Evolutionary conservation across 1,139 yeast species (phyloP), one percentile per base, ranked within the genome.

Genomic region (Saccharomycopsis crataegensis): DNA sequence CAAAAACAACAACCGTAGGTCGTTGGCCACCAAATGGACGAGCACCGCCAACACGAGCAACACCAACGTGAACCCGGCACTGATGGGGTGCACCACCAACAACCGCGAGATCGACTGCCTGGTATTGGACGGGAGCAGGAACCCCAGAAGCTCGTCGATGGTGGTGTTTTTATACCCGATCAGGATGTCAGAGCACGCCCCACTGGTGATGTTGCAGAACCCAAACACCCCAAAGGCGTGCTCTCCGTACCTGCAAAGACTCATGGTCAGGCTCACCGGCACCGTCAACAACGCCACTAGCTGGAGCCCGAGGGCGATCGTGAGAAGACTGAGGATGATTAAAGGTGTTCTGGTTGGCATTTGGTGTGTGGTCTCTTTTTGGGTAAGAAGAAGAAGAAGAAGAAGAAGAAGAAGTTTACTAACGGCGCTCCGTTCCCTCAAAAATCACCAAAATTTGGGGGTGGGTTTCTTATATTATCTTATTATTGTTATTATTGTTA

Each of bases 161-260:
- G 66, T 59, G 8, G 59, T 60, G 12, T 59, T 64, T 11, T 68
- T 59, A 61, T 83, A 83, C 1, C 85, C 85, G 1, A 82, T 72
- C 1, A 76, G 67, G 0, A 75, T 71, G 0, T 60, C 51, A 0
- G 83, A 73, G 67, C 96, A 87, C 1, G 67, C 63, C 6, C 69
- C 65, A 2, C 65, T 64, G 7, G 66, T 61, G 16, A 14, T 14
- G 28, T 68, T 64, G 67, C 98, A 91, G 59, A 80, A 78, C 1
- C 98, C 99, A 71, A 91, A 87, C 0, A 88, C 89, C 5, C 99
- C 99, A 66, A 84, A 93, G 53, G 77, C 72, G 63, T 75, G 74
- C 50, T 76, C 79, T 28, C 73, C 72, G 59, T 72, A 76, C 32
- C 74, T 69, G 46, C 85, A 77, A 8, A 83, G 69, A 2, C 78